Conservation (phyloP, 192 early-diverging fungal genomes). For the Gamsiella multidivaricata region DNA sequence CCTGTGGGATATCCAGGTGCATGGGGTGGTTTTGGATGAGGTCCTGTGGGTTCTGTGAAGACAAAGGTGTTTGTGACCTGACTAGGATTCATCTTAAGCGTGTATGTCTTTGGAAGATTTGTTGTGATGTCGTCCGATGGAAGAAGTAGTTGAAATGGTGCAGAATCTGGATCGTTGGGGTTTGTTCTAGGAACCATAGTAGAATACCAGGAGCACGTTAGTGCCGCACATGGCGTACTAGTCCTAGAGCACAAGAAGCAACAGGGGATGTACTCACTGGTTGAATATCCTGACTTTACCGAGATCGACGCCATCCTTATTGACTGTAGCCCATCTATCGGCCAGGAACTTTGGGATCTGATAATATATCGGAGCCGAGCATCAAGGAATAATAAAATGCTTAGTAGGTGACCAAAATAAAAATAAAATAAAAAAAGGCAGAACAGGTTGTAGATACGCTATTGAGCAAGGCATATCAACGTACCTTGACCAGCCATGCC, state of each 20-base stretch:
- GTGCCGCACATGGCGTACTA: no score
- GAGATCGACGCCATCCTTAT: conserved; percentile 75
- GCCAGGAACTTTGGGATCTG: conserved; percentile 89
- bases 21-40: conserved; percentile 32
- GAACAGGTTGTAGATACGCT: not conserved
- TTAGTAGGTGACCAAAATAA: not conserved
- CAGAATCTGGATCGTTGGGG: conserved; percentile 57
- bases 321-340: conserved; percentile 79
- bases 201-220: no score
- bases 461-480: not conserved
- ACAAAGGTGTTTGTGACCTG: conserved; percentile 82
- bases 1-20: conserved; percentile 51
- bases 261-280: conserved; percentile 32
- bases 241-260: not conserved
- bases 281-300: conserved; percentile 85
- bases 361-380: not conserved
- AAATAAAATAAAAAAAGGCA: not conserved
- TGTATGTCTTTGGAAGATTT: conserved; percentile 87
- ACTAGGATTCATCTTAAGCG: conserved; percentile 74
- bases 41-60: conserved; percentile 73
- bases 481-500: conserved; percentile 92
- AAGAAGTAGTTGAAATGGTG: conserved; percentile 74
- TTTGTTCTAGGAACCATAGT: conserved; percentile 9
- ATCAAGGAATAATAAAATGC: not conserved
- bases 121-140: conserved; percentile 67